These are phyloP conservation scores for Saturnispora hagleri DNA, from an alignment of 805 yeast genomes.

Conservation along the genomic window DNA sequence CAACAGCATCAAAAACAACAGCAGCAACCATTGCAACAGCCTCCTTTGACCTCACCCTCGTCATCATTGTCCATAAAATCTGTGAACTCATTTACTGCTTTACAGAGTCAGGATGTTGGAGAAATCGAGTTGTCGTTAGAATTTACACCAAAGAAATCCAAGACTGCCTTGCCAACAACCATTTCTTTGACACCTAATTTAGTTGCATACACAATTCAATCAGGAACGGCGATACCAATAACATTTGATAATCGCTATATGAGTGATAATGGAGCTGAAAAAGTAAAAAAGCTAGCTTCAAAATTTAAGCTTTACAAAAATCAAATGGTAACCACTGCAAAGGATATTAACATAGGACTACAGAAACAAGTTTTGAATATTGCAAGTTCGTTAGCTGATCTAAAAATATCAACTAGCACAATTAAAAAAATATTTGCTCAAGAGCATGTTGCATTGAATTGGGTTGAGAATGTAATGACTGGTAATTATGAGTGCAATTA, in stretches of 20 bases:
- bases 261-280: slow-evolving; percentile 6
- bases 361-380: slow-evolving; percentile 10
- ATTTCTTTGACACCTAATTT: slow-evolving; percentile 12
- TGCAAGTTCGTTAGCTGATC: slow-evolving; percentile 5
- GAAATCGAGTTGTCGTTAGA: slow-evolving; percentile 5
- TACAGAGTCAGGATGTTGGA: slow-evolving; percentile 3
- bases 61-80: slow-evolving; percentile 4
- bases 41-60: not conserved
- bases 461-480: slow-evolving; percentile 5
- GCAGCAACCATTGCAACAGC: not conserved
- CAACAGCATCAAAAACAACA: not conserved
- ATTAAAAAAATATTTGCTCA: slow-evolving; percentile 11
- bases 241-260: slow-evolving; percentile 15
- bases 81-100: slow-evolving; percentile 1
- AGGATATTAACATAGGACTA: slow-evolving; percentile 11
- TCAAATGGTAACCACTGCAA: slow-evolving; percentile 6
- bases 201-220: slow-evolving; percentile 13
- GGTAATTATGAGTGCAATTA: slow-evolving; percentile 4
- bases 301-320: slow-evolving; percentile 11
- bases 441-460: not conserved
- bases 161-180: slow-evolving; percentile 8
- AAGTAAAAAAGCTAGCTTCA: slow-evolving; percentile 2
- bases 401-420: not conserved
- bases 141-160: slow-evolving; percentile 7
- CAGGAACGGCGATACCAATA: slow-evolving; percentile 16